Conservation (phyloP, 2,329 filamentous ascomycete species). For the Colletotrichum navitas region DNA sequence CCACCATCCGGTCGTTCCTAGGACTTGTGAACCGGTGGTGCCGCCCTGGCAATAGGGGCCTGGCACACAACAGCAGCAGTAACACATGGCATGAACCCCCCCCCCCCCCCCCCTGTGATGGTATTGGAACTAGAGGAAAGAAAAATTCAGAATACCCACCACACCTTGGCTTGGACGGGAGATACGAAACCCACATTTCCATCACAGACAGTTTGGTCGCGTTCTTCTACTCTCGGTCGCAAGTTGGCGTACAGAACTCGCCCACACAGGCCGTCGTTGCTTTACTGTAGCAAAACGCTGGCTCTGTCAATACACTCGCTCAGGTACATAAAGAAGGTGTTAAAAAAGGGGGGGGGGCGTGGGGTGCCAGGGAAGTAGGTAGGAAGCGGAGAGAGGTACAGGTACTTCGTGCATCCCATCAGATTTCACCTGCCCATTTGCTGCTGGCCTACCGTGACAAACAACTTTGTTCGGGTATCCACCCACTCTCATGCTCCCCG, state of each 20-base stretch:
- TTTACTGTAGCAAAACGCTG: background rate
- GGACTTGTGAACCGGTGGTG: background rate
- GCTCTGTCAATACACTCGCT: background rate
- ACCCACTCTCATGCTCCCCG: conserved; percentile 19
- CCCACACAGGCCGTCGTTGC: conserved; percentile 1
- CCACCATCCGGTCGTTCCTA: background rate
- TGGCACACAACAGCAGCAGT: background rate
- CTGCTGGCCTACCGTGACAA: conserved; percentile 18
- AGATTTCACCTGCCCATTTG: conserved; percentile 4
- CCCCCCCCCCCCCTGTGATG: background rate
- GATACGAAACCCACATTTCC: conserved; percentile 1
- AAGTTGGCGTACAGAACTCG: conserved; percentile 3
- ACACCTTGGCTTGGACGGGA: conserved; percentile 1
- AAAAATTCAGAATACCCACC: conserved; percentile 11
- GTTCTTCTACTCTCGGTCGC: background rate
- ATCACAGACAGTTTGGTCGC: conserved; percentile 1
- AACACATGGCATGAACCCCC: background rate
- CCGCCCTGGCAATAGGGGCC: background rate
- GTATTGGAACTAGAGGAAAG: background rate
- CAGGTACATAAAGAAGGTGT: background rate
- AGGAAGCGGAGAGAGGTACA: conserved; percentile 16
- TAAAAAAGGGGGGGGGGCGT: background rate
- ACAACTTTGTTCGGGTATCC: conserved; percentile 35
- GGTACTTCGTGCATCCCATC: conserved; percentile 31
- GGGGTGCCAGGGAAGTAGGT: conserved; percentile 6